phyloP scores from a whole-genome alignment of 163 green algal species.

The Prototheca wickerhamii region DNA sequence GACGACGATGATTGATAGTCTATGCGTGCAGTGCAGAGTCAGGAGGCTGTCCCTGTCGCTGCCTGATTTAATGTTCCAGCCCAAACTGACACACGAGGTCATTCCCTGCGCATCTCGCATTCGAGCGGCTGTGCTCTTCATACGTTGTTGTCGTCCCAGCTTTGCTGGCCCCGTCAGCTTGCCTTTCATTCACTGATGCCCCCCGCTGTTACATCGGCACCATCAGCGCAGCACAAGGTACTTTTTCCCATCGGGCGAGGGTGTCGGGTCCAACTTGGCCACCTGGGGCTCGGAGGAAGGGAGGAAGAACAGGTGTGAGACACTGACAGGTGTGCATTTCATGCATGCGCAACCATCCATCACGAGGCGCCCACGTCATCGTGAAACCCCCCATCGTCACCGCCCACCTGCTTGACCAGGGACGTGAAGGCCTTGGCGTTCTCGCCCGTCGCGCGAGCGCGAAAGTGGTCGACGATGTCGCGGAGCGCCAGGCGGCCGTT shows the following conservation, averaged over 20 bases:
- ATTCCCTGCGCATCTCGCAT: too few relatives aligned
- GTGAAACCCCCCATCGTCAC: background rate
- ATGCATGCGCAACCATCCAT: background rate
- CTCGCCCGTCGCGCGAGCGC: conserved; percentile 3
- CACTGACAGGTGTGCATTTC: background rate
- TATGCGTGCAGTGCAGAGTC: too few relatives aligned
- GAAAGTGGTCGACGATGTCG: conserved; percentile 17
- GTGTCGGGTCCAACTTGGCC: conserved; percentile 3
- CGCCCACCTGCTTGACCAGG: conserved; percentile 12
- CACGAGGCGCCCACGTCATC: too few relatives aligned
- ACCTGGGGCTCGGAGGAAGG: background rate
- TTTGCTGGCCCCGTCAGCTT: too few relatives aligned
- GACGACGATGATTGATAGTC: too few relatives aligned
- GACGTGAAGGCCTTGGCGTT: conserved; percentile 12
- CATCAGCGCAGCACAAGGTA: conserved; percentile 3
- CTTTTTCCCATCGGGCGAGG: conserved; percentile 2
- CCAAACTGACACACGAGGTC: too few relatives aligned
- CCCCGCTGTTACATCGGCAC: too few relatives aligned
- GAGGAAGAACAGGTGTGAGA: background rate
- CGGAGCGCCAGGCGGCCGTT: conserved; percentile 3
- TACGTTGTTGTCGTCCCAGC: too few relatives aligned
- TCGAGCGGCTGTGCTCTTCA: too few relatives aligned
- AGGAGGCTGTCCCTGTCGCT: too few relatives aligned
- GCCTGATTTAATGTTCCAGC: too few relatives aligned
- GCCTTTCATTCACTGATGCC: too few relatives aligned